Evolutionary conservation across 1,139 yeast genomes (phyloP).

Genomic region (Taphrina flavorubra): DNA sequence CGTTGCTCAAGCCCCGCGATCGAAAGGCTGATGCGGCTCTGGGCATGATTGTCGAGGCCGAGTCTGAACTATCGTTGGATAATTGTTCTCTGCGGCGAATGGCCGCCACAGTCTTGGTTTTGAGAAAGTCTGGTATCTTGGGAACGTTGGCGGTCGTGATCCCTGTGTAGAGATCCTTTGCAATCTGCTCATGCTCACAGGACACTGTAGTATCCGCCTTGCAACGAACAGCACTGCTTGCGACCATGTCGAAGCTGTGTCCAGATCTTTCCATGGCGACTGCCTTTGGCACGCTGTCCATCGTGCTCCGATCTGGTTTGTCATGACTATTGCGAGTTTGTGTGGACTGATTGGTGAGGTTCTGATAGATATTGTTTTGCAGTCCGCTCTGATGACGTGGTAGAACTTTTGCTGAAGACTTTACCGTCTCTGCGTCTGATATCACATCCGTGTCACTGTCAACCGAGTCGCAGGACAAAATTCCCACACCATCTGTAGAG

Average conservation of each 20-base stretch:
- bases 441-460: background rate
- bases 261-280: background rate
- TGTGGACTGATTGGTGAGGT: background rate
- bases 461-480: background rate
- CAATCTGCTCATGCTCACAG: constrained; percentile 6
- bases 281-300: constrained; percentile 8
- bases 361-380: background rate
- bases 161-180: background rate
- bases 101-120: background rate
- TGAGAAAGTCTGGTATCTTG: background rate
- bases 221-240: background rate
- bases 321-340: background rate
- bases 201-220: background rate
- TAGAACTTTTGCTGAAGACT: background rate
- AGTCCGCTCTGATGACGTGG: background rate
- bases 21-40: background rate
- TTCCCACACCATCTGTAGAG: background rate
- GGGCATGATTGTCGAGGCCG: background rate
- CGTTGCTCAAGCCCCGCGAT: background rate
- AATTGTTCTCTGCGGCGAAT: background rate
- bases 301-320: background rate
- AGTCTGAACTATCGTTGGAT: background rate
- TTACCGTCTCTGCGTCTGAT: background rate
- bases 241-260: background rate
- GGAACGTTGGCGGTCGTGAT: background rate